Conservation (phyloP, 257 asterid species). For the Paulownia fortunei region DNA sequence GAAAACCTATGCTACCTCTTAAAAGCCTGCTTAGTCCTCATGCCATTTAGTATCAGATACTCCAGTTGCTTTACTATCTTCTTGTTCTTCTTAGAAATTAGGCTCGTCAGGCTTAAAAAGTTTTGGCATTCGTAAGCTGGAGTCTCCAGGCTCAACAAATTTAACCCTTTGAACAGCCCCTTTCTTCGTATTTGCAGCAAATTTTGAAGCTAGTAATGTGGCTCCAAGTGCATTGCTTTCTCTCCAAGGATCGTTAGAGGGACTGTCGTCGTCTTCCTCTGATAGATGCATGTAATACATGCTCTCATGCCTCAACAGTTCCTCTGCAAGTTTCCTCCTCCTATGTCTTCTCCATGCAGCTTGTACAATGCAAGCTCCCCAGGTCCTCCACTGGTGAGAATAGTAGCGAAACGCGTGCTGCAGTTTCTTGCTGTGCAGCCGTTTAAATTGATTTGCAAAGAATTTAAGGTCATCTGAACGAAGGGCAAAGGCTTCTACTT, state of each 20-base stretch:
- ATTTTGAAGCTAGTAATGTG: conserved; percentile 67
- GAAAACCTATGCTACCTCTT: background rate
- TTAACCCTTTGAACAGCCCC: conserved; percentile 45
- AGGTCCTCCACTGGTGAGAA: conserved; percentile 92
- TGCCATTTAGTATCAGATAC: background rate
- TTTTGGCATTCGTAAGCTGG: conserved; percentile 66
- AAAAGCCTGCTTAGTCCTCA: background rate
- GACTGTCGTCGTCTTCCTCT: conserved; percentile 33
- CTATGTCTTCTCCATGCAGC: conserved; percentile 65
- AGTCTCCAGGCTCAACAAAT: conserved; percentile 39
- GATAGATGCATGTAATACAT: conserved; percentile 31
- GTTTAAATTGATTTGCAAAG: conserved; percentile 74
- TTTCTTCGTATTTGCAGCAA: conserved; percentile 67
- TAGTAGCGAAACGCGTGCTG: conserved; percentile 82
- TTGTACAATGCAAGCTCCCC: conserved; percentile 85
- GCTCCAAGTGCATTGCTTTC: conserved; percentile 43
- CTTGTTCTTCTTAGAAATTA: conserved; percentile 40
- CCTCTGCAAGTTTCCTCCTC: conserved; percentile 61
- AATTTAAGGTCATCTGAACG: conserved; percentile 80
- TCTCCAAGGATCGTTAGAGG: background rate
- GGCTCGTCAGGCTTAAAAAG: conserved; percentile 81
- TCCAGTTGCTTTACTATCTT: background rate
- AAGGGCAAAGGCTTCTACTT: conserved; percentile 84
- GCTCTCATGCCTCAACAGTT: conserved; percentile 63
- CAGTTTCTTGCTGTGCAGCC: conserved; percentile 81